These are phyloP conservation scores for Infundibulicybe gibba DNA, from an alignment of 768 basidiomycete species.

Conservation along the genomic window DNA sequence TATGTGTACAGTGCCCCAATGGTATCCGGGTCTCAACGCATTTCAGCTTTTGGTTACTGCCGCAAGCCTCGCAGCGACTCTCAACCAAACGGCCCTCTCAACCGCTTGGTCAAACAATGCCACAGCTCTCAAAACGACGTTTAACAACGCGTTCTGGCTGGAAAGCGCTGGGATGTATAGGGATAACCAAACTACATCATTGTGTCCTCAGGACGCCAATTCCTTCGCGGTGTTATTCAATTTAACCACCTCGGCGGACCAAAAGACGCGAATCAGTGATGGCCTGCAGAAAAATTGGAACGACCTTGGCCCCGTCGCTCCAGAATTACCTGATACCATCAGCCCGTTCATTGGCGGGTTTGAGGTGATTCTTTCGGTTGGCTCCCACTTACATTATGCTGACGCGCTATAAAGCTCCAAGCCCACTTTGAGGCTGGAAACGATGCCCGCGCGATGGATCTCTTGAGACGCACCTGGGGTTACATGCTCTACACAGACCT, in stretches of 20 bases:
- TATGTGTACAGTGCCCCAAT: constrained; percentile 9
- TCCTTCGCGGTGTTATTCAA: constrained; percentile 53
- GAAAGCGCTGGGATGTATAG: constrained; percentile 44
- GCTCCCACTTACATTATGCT: not conserved
- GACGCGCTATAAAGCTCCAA: constrained; percentile 34
- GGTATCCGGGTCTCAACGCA: not conserved
- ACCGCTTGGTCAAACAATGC: constrained; percentile 40
- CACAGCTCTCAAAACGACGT: constrained; percentile 40
- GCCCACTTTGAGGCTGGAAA: constrained; percentile 55
- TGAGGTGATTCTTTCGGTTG: constrained; percentile 37
- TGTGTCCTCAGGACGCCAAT: constrained; percentile 57
- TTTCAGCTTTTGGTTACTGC: constrained; percentile 47
- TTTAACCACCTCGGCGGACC: constrained; percentile 34
- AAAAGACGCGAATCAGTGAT: constrained; percentile 38
- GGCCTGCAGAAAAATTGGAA: constrained; percentile 52
- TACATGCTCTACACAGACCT: constrained; percentile 56
- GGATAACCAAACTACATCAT: constrained; percentile 49
- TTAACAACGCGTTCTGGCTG: constrained; percentile 53
- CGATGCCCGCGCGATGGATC: constrained; percentile 46
- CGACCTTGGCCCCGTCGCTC: constrained; percentile 45
- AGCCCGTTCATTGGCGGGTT: constrained; percentile 57
- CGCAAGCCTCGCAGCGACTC: constrained; percentile 36
- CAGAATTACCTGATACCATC: constrained; percentile 56
- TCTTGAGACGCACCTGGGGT: constrained; percentile 53
- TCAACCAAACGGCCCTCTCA: constrained; percentile 31